These are phyloP conservation scores for Eucalyptus sideroxylon DNA, from an alignment of 345 rosid species.

Conservation along the genomic window DNA sequence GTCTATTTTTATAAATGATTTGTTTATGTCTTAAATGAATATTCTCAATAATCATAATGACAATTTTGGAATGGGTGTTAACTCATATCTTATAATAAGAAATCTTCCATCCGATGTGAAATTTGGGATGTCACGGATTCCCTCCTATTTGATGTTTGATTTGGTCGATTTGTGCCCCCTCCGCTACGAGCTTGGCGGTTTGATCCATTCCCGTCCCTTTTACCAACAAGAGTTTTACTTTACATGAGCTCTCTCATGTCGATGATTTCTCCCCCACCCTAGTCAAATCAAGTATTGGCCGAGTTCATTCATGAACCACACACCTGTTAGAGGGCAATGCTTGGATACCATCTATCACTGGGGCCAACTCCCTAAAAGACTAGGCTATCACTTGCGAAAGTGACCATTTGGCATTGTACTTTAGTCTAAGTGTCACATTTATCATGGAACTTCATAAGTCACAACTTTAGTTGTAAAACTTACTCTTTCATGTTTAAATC, in stretches of 20 bases:
- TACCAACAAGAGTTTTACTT: neutral
- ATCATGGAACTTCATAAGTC: neutral
- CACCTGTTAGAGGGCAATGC: neutral
- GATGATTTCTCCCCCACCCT: neutral
- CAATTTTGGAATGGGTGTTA: neutral
- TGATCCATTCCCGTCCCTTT: neutral
- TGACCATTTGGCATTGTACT: neutral
- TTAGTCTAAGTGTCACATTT: neutral
- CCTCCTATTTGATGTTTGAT: neutral
- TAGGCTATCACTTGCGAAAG: neutral
- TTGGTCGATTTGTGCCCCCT: neutral
- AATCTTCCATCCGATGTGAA: neutral
- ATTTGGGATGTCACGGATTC: neutral
- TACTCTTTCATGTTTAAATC: neutral
- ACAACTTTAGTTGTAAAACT: neutral
- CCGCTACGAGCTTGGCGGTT: rapidly evolving
- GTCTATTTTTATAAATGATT: neutral
- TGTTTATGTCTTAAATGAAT: neutral
- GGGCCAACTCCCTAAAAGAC: neutral
- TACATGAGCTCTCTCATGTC: neutral
- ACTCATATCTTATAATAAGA: neutral
- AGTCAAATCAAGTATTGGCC: neutral
- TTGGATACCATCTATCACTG: neutral
- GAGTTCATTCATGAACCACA: neutral
- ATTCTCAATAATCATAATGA: neutral